These are phyloP conservation scores for Carex myosuroides DNA, from an alignment of 176 grass and related monocot genomes.

Conservation along the genomic window DNA sequence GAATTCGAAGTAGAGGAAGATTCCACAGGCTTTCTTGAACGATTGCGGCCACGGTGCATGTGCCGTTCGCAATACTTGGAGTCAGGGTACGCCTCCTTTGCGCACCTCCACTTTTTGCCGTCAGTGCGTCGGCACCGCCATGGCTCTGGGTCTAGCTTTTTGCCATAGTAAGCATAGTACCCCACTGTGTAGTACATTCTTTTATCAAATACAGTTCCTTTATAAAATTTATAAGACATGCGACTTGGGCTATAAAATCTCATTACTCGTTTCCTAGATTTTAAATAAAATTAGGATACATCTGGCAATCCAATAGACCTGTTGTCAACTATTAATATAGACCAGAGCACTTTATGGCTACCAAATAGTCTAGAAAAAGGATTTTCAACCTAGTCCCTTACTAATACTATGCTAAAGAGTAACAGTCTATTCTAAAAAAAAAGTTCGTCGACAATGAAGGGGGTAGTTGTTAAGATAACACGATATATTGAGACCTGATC, in stretches of 20 bases:
- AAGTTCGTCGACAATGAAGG: not conserved
- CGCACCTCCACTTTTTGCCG: conserved; percentile 98
- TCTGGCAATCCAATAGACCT: not conserved
- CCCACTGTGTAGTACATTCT: conserved; percentile 48
- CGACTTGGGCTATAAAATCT: not conserved
- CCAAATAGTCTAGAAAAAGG: not conserved
- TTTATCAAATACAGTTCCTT: not conserved
- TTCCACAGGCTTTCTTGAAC: conserved; percentile 99
- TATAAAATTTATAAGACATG: not conserved
- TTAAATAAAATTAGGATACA: not conserved
- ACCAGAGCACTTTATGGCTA: not conserved
- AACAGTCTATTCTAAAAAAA: not conserved
- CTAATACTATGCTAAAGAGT: conserved; percentile 6
- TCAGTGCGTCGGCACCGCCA: conserved; percentile 95
- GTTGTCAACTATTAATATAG: not conserved
- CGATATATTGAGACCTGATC: too few species aligned
- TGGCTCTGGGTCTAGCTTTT: conserved; percentile 93
- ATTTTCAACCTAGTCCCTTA: conserved; percentile 1
- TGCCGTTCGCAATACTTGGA: conserved; percentile 99
- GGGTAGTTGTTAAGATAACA: not conserved
- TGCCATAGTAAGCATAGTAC: conserved; percentile 95
- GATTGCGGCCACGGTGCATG: conserved; percentile 99
- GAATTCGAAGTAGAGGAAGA: conserved; percentile 54
- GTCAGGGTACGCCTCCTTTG: conserved; percentile 98
- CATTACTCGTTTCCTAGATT: not conserved